A percentile compares a stretch with the other conserved stretches of the same genome.
phyloP scores from a whole-genome alignment of 352 stramenopile genomes.

The Phytophthora meadii region DNA sequence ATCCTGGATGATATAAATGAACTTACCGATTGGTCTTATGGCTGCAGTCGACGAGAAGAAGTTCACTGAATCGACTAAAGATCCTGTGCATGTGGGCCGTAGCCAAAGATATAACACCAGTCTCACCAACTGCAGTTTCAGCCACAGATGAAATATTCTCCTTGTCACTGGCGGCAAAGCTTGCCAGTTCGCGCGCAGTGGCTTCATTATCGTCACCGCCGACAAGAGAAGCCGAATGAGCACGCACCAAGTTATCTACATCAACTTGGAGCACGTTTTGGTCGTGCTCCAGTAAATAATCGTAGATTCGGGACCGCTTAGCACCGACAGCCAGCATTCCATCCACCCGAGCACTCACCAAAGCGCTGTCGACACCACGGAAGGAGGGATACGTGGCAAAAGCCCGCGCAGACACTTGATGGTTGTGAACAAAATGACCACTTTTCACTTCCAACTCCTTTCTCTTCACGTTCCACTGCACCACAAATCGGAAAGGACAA shows the following conservation, averaged over 20 bases:
- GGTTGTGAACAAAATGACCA: constrained; percentile 18
- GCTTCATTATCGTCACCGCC: constrained; percentile 8
- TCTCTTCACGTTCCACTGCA: constrained; percentile 1
- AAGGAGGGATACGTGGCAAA: constrained; percentile 5
- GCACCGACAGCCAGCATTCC: constrained; percentile 20
- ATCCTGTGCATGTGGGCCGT: constrained; percentile 11
- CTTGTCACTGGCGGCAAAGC: background rate
- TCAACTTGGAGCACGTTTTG: constrained; percentile 32
- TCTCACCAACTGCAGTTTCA: constrained; percentile 8
- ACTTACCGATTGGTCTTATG: constrained; percentile 22
- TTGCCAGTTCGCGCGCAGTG: background rate
- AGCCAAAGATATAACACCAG: constrained; percentile 9
- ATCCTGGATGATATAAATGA: background rate
- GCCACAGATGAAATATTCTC: background rate
- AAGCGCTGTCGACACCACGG: background rate
- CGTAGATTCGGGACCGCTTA: constrained; percentile 14
- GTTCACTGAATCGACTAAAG: constrained; percentile 15
- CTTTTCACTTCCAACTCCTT: constrained; percentile 9
- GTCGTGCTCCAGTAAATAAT: constrained; percentile 22
- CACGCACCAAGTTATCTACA: constrained; percentile 24
- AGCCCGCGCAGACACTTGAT: background rate
- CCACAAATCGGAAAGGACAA: constrained; percentile 17
- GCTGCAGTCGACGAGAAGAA: constrained; percentile 17
- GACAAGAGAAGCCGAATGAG: background rate
- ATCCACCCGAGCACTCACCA: constrained; percentile 3